Base-by-base conservation (phyloP, 305 asterid genomes). In the Fraxinus angustifolia region DNA sequence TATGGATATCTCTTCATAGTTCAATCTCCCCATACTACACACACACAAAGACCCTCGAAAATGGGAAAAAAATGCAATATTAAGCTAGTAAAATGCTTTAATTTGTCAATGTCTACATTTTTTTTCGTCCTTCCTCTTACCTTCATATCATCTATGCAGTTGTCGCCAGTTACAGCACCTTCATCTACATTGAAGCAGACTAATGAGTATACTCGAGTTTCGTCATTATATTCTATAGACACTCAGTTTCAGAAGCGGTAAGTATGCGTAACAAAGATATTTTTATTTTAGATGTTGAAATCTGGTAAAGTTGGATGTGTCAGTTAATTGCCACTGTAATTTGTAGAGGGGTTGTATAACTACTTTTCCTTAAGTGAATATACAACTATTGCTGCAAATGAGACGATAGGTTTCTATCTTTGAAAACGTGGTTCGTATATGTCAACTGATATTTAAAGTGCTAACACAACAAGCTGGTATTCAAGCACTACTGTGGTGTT, bases 181-280 rank as follows among this genome's bases (percentile, higher is more conserved):
- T 80, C 89, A 70, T 78, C 90, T 85, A 88, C 97, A 21, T 33
- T 82, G 90, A 91, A 89, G 84, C 92, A 88, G 40, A 5, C n/a
- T 60, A 85, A 83, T 42, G 87, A 84, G 34, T 75, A 77, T 79
- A 82, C 89, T 86, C 89, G 73, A 87, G 83, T 85, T 88, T 84
- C 87, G 60, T 80, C 95, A 73, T 78, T 90, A 38, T 86, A 87
- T 86, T 83, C 93, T 50, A 23, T 89, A 45, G 94, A 91, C 73
- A 74, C 88, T 67, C 95, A 90, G 84, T 91, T 93, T 85, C 97
- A 95, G 83, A 95, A 91, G 88, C 87, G 91, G 98, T 93, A 85
- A 92, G 97, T 90, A 70, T 70, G 83, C 71, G 65, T 76, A 38
- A 17, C 76, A n/a, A 31, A 12, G 78, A 33, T 48, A 30, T 58